Conservation (phyloP, 805 yeast genomes). For the Candida dajiaensis region DNA sequence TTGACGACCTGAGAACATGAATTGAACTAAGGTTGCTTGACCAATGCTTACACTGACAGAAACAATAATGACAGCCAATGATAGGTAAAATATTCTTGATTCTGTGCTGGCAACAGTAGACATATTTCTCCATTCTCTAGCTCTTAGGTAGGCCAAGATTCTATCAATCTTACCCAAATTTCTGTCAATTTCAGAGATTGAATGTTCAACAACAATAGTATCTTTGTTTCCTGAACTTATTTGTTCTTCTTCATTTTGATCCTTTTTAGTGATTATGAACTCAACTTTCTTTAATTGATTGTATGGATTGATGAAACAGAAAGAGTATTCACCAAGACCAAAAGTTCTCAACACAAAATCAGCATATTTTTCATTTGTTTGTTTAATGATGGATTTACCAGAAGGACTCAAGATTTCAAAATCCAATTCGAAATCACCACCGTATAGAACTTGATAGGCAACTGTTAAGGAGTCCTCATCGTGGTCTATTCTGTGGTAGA, state of each 20-base stretch:
- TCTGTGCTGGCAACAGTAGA: conserved; percentile 82
- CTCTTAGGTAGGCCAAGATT: conserved; percentile 79
- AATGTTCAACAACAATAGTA: conserved; percentile 46
- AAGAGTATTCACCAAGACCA: conserved; percentile 55
- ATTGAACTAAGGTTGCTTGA: conserved; percentile 78
- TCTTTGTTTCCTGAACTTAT: conserved; percentile 35
- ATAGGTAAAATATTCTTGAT: conserved; percentile 70
- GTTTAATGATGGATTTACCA: conserved; percentile 41
- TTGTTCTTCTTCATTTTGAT: conserved; percentile 26
- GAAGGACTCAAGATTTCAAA: conserved; percentile 53
- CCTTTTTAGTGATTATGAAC: conserved; percentile 50
- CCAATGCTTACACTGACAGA: conserved; percentile 73
- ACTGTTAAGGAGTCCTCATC: conserved; percentile 36
- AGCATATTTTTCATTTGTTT: conserved; percentile 56
- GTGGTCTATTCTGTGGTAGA: conserved; percentile 29
- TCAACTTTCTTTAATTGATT: conserved; percentile 62
- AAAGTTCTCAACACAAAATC: conserved; percentile 55
- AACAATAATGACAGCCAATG: conserved; percentile 61
- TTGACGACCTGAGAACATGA: conserved; percentile 57
- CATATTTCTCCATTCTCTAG: conserved; percentile 96
- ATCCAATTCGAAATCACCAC: conserved; percentile 65
- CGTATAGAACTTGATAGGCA: conserved; percentile 47
- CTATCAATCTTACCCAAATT: conserved; percentile 53
- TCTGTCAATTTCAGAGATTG: conserved; percentile 52
- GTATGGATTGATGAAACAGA: conserved; percentile 61